phyloP scores from a whole-genome alignment of 768 basidiomycete genomes.

The Calvatia gigantea region DNA sequence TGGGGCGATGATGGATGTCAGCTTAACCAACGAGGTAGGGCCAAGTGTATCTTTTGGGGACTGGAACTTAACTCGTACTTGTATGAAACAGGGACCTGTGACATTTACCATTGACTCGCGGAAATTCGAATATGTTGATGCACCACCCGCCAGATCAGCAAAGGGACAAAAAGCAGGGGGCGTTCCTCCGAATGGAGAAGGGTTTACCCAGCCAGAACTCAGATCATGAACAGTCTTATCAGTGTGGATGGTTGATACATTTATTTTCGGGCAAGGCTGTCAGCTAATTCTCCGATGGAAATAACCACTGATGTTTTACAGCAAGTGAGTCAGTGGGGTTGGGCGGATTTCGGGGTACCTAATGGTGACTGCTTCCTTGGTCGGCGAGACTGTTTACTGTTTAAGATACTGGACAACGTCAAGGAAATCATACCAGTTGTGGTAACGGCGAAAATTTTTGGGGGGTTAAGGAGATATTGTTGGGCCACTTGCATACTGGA shows the following conservation, averaged over 20 bases:
- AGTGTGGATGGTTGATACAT: no score
- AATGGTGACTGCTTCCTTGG: no score
- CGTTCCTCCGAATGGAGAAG: background rate
- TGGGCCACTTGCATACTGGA: no score
- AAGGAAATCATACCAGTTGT: no score
- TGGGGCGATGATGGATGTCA: conserved; percentile 95
- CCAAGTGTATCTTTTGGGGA: conserved; percentile 4
- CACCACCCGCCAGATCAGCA: background rate
- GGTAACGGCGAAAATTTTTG: conserved; percentile 5
- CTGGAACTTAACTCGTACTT: conserved; percentile 31
- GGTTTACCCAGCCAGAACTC: background rate
- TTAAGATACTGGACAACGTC: no score
- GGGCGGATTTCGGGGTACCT: no score
- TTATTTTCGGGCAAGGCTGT: no score
- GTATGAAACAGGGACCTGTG: conserved; percentile 62
- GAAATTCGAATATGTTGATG: conserved; percentile 66
- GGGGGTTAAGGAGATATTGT: conserved; percentile 7
- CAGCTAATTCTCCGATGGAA: no score
- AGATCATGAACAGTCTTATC: background rate
- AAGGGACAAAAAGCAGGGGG: background rate
- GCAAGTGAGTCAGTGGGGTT: no score
- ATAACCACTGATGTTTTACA: no score
- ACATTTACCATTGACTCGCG: conserved; percentile 83
- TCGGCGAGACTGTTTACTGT: no score
- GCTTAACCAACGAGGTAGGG: conserved; percentile 79